These are phyloP conservation scores for Celoporthe dispersa DNA, from an alignment of 2,329 filamentous ascomycete species.

Conservation along the genomic window DNA sequence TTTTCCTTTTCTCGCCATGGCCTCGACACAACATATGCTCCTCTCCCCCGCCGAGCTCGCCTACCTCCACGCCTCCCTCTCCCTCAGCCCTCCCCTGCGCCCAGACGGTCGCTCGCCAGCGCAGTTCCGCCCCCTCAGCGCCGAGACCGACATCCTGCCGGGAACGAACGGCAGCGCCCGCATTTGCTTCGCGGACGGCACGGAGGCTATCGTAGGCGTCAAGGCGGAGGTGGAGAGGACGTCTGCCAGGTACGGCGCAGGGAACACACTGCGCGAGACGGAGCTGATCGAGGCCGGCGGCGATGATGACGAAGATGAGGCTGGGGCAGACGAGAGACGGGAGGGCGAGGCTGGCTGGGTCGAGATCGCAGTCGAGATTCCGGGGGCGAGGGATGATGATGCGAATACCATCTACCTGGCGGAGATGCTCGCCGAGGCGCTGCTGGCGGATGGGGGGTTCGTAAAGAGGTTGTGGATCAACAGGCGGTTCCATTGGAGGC, in stretches of 20 bases:
- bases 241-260: slow-evolving; percentile 36
- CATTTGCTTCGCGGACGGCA: slow-evolving; percentile 92
- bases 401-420: slow-evolving; percentile 83
- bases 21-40: slow-evolving; percentile 69
- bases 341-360: slow-evolving; percentile 73
- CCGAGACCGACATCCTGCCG: slow-evolving; percentile 88
- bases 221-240: slow-evolving; percentile 93
- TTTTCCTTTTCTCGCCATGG: slow-evolving; percentile 49
- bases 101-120: slow-evolving; percentile 81
- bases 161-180: slow-evolving; percentile 90
- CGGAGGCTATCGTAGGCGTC: slow-evolving; percentile 92
- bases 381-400: slow-evolving; percentile 89
- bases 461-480: slow-evolving; percentile 83
- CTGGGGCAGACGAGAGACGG: slow-evolving; percentile 45
- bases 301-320: slow-evolving; percentile 43
- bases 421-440: slow-evolving; percentile 85
- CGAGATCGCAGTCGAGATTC: slow-evolving; percentile 89
- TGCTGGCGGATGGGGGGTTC: slow-evolving; percentile 74
- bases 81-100: slow-evolving; percentile 80
- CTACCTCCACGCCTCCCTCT: slow-evolving; percentile 88
- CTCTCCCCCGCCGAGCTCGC: slow-evolving; percentile 96
- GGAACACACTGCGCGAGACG: slow-evolving; percentile 32
- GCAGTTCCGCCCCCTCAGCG: slow-evolving; percentile 88
- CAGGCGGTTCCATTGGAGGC: slow-evolving; percentile 89
- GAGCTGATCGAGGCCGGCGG: slow-evolving; percentile 34